Percentiles rank a stretch among this genome's conserved stretches.
phyloP scores from a whole-genome alignment of 1,139 yeast species.

The Lodderomyces oxycetoniae region DNA sequence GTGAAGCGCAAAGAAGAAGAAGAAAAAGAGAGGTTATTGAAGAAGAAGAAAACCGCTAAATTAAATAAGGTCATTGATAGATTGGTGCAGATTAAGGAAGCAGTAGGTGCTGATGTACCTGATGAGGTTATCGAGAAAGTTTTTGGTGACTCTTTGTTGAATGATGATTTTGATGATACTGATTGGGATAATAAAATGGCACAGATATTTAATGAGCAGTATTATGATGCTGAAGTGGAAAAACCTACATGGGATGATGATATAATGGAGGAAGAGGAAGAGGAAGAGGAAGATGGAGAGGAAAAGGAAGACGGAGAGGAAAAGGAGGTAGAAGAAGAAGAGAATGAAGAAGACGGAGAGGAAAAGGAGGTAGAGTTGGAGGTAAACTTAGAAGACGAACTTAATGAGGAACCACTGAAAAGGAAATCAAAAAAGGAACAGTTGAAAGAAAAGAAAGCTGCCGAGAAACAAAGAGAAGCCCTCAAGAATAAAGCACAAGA shows the following conservation, averaged over 20 bases:
- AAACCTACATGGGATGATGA: conserved; percentile 39
- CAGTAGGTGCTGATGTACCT: conserved; percentile 72
- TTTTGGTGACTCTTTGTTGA: conserved; percentile 68
- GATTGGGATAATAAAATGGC: conserved; percentile 92
- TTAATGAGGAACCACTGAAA: conserved; percentile 25
- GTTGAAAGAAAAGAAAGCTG: conserved; percentile 51
- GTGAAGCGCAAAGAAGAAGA: conserved; percentile 48
- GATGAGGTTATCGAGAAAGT: conserved; percentile 60
- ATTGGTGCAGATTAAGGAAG: conserved; percentile 70
- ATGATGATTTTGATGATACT: conserved; percentile 84
- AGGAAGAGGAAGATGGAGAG: conserved; percentile 32
- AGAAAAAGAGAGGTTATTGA: conserved; percentile 57
- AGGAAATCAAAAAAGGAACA: conserved; percentile 48
- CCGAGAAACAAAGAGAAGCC: conserved; percentile 59
- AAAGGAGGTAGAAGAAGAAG: conserved; percentile 20
- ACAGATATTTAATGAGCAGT: conserved; percentile 79
- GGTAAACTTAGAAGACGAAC: conserved; percentile 17
- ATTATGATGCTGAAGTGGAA: conserved; percentile 52
- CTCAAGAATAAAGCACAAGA: conserved; percentile 66
- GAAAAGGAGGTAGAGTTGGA: conserved; percentile 38
- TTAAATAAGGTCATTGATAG: conserved; percentile 75
- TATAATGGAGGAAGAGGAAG: conserved; percentile 21
- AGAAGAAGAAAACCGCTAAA: conserved; percentile 70
- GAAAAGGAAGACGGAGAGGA: conserved; percentile 28
- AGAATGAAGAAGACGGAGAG: conserved; percentile 32